Base-by-base conservation (phyloP, 768 basidiomycete genomes). In the Lentinus tigrinus region DNA sequence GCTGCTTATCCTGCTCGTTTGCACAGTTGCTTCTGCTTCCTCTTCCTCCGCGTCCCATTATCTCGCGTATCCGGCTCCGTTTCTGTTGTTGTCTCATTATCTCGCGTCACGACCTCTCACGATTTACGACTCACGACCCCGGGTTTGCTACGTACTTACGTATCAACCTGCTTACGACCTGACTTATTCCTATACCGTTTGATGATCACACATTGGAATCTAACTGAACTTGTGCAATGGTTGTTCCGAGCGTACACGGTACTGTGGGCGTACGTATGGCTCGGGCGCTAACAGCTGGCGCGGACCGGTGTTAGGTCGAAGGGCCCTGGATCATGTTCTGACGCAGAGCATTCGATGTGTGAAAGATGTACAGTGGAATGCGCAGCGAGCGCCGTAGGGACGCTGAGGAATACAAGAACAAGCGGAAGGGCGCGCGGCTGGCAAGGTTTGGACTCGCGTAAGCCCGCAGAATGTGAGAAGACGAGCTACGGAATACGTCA, bases 161-260 rank as follows among this genome's bases (percentile, higher is more conserved):
- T 62, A 60, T 60, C 39, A 19, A 47, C 51, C 51, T 36, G 46
- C 36, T 61, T 54, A 64, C 56, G 65, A 63, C 54, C 11, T 68
- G 60, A 68, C 62, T 67, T 70, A 65, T 67, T 66, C 56, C 58
- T 61, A 57, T 65, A 55, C 52, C n/a, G 23, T 24, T 54, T 64
- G 63, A 56, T 62, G 56, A 54, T 56, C 60, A 54, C 31, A 26
- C 34, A 42, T 23, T 47, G 52, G 54, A 56, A 52, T 57, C 36
- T 44, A 51, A 24, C 51, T 54, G 40, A 16, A 19, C 49, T 48
- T 47, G 44, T 24, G n/a, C 48, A 34, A 48, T 43, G 48, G 40
- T 19, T 39, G 23, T 3, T 43, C 34, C 24, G 31, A 31, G n/a
- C 37, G 24, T 13, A n/a, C n/a, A n/a, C n/a, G n/a, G n/a, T n/a